phyloP scores from a whole-genome alignment of 2,329 filamentous ascomycete species.

The Aspergillus cejpii region DNA sequence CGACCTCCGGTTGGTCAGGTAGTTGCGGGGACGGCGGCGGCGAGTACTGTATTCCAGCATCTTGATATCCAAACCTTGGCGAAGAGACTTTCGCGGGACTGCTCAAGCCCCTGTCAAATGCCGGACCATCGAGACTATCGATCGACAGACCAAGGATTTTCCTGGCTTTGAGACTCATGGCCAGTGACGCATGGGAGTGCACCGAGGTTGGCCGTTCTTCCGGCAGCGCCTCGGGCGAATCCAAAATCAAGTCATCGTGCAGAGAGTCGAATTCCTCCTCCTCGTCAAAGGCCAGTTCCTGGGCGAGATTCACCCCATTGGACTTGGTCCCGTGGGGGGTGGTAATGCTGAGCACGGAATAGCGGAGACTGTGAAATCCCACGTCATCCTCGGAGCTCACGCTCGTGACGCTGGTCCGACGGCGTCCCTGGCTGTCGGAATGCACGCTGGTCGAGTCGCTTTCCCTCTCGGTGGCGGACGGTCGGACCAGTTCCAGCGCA shows the following conservation, averaged over 20 bases:
- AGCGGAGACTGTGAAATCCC: conserved; percentile 56
- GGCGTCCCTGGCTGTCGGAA: conserved; percentile 59
- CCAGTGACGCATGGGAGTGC: conserved; percentile 33
- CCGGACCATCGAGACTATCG: conserved; percentile 26
- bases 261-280: conserved; percentile 60
- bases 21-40: conserved; percentile 65
- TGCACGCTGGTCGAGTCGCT: conserved; percentile 66
- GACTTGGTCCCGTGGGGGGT: conserved; percentile 50
- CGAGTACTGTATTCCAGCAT: conserved; percentile 75
- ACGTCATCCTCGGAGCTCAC: conserved; percentile 44
- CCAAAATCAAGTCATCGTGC: conserved; percentile 64
- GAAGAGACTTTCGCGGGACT: conserved; percentile 48
- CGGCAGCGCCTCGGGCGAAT: conserved; percentile 38
- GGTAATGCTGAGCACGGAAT: conserved; percentile 60
- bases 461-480: conserved; percentile 49
- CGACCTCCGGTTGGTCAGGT: conserved; percentile 6
- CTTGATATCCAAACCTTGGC: conserved; percentile 54
- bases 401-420: conserved; percentile 52
- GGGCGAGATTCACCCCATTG: conserved; percentile 72
- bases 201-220: conserved; percentile 41
- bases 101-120: conserved; percentile 23
- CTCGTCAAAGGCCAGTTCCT: conserved; percentile 82
- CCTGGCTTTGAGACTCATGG: conserved; percentile 38
- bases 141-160: conserved; percentile 43
- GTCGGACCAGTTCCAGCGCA: conserved; percentile 54